Evolutionary conservation across 176 grass and related monocot genomes (phyloP), one percentile per base, ranked within the genome.

Genomic region (Ensete glaucum): DNA sequence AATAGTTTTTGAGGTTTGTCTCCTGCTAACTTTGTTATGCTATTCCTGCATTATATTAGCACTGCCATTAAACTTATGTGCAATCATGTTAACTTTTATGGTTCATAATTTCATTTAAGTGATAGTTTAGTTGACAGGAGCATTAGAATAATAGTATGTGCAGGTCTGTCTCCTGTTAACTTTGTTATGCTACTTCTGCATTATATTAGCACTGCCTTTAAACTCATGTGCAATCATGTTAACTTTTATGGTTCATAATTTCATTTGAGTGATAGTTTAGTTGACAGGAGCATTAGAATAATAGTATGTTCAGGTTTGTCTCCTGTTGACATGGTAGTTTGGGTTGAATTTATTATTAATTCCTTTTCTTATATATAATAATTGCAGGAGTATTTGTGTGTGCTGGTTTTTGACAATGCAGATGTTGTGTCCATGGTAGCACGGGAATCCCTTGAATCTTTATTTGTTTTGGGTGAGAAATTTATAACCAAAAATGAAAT

Each of bases 301-400:
- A 43, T 43, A 43, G 34, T 43, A 43, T 43, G 34, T 43, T 4
- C 4, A 43, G 34, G 34, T 43, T 43, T 43, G 3, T 43, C 34
- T 48, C 25, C 43, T n/a, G 22, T 12, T 26, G 3, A 11, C 9
- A 9, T 4, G 63, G 1, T 65, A 53, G 26, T 26, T 55, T 73
- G 52, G 19, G 29, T 16, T 51, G 4, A 24, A 51, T 52, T 24
- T 52, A 3, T 65, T 27, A 55, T 62, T 72, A 63, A 71, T 80
- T 52, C 22, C 15, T 27, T 0, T 80, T 78, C 71, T 79, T 60
- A 14, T 82, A 29, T 86, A 67, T 68, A 60, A 21, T 83, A 67
- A 81, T 88, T 76, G 78, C 85, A 98, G 94, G 90, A 98, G 74
- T 93, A 84, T 76, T 80, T 98, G 72, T 97, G 88, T 82, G 82